Base-by-base conservation (phyloP, 176 grass and related monocot genomes). In the barley (Hordeum vulgare) region DNA sequence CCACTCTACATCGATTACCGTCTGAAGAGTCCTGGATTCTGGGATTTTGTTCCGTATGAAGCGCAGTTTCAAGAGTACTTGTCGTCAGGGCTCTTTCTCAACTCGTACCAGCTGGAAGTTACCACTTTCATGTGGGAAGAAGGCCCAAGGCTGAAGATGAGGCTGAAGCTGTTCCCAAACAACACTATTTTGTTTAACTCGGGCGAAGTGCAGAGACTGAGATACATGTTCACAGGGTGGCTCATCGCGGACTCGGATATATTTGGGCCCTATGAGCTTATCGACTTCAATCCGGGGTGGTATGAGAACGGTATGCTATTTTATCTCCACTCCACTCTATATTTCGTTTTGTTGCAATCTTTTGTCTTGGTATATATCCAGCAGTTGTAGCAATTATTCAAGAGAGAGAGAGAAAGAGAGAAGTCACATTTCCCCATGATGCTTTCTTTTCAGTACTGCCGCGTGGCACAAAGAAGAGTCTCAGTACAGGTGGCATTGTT, bases 241-340 rank as follows among this genome's bases (percentile, higher is more conserved):
- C 14, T 73, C 67, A 94, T 94, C 82, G 7, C 7, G 2, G 89
- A 91, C 51, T 91, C 89, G 75, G 84, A 89, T 51, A 78, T 94
- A 87, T 94, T 91, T 91, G 92, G 92, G 29, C 92, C 92, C 28
- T 94, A 94, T 68, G 92, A 94, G 71, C 92, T 94, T 76, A 10
- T 94, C 20, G 42, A 80, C 36, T 89, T 94, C 21, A 2, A 74
- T 24, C 77, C 67, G 66, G 92, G 92, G 75, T 89, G 68, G 75
- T 91, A 94, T 60, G 80, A 57, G n/a, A 42, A 53, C 0, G 65
- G 92, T 94, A 94, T 83, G 61, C 51, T 78, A 82, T 53, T 66
- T 76, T 54, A 59, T 72, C 12, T 45, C 5, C 40, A 26, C 1
- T 47, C 44, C 44, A 6, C 45, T 90, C 53, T 35, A 18, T 11